Conservation (phyloP, 164 flowering plant genomes). For the Nymphaea colorata region DNA sequence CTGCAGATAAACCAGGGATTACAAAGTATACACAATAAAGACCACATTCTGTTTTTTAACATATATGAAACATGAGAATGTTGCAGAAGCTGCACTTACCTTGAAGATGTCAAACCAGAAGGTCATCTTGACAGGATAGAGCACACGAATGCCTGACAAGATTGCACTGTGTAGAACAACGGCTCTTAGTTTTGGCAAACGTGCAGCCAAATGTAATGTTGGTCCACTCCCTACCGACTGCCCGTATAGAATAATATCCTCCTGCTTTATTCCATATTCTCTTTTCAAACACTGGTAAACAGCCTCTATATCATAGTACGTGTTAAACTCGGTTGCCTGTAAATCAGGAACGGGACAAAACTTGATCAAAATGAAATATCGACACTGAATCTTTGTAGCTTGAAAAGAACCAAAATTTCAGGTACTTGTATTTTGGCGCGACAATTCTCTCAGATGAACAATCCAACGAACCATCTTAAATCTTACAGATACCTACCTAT, state of each 20-base stretch:
- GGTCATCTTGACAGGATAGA: constrained; percentile 83
- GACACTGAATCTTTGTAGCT: neutral
- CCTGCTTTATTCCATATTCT: constrained; percentile 63
- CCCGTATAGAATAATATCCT: constrained; percentile 78
- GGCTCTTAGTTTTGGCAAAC: constrained; percentile 47
- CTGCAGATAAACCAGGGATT: constrained; percentile 28
- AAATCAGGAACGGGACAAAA: constrained; percentile 1
- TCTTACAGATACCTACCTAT: no score
- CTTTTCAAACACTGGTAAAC: constrained; percentile 79
- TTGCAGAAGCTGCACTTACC: constrained; percentile 24
- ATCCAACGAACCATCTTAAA: no score
- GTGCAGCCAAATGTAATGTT: constrained; percentile 72
- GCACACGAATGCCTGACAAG: constrained; percentile 80
- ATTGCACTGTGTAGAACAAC: constrained; percentile 92
- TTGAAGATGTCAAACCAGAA: constrained; percentile 96
- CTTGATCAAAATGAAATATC: constrained; percentile 1
- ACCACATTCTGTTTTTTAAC: no score
- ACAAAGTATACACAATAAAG: neutral
- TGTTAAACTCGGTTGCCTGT: constrained; percentile 84
- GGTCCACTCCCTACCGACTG: constrained; percentile 99
- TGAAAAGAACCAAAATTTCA: no score
- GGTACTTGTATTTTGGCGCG: no score
- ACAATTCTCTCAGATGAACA: no score
- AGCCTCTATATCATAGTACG: constrained; percentile 88
- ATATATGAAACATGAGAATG: neutral